Base-by-base conservation (phyloP, 306 rosid genomes). In the Citrullus colocynthis region DNA sequence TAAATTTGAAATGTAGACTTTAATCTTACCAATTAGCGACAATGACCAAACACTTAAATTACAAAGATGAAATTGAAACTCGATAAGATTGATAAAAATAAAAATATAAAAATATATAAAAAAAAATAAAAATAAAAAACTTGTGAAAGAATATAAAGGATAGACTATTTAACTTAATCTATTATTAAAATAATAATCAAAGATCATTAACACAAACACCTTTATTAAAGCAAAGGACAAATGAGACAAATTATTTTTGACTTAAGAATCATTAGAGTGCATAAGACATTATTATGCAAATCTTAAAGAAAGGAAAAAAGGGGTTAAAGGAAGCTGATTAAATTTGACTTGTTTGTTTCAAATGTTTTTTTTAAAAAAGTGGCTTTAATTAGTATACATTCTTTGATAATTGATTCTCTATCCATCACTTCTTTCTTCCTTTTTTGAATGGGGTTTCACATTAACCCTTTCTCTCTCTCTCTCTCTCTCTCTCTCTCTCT, bases 241-340 rank as follows among this genome's bases (percentile, higher is more conserved):
- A 51, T 73, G 61, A 73, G 77, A 73, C 77, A 73, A 73, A 71
- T 6, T 73, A 21, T 51, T 73, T 73, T 73, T 73, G 77, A 73
- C 77, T 73, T 51, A 30, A 72, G 77, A 73, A 73, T 73, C 77
- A 73, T 73, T 51, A 73, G 76, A 12, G 42, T 73, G 60, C 60
- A 51, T 30, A 73, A 73, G 61, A 73, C 21, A 73, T 51, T 24
- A 73, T 73, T 71, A 16, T 51, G 61, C 44, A 73, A 73, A 73
- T 73, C 77, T 73, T 73, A 73, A 73, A 73, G 15, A 51, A 30
- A 28, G 77, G 45, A 16, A 51, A 30, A 72, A 51, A 73, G 44
- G 24, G 24, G 39, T 72, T 24, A 72, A 72, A 34, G 45, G 45
- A 73, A 30, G 61, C 21, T 73, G 61, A 16, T 73, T 73, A 73